Base-by-base conservation (phyloP, 257 asterid species). In the Echium plantagineum region DNA sequence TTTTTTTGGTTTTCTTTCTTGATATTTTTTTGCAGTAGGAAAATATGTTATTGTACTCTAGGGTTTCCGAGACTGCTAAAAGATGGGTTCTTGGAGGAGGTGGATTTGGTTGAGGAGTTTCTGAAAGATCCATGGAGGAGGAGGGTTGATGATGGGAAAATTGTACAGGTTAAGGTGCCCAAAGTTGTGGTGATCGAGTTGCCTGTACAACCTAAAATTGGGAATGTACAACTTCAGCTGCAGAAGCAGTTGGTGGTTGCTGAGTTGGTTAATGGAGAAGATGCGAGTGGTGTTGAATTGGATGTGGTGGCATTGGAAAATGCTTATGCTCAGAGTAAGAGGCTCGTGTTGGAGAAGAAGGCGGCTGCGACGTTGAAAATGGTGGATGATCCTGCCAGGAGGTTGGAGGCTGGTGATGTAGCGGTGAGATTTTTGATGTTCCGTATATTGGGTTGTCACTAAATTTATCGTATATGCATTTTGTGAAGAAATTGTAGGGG, bases 161-260 rank as follows among this genome's bases (percentile, higher is more conserved):
- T 91, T 58, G 69, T 89, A 46, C 97, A 89, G 80, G 96, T 93
- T 30, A 75, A 70, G 80, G 99, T 89, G 60, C 99, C 99, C 10
- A 93, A 84, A 58, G 85, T 88, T 22, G 77, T 69, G 49, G 85
- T 75, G 52, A 66, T 80, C 57, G 75, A 79, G 1, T 66, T 78
- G 0, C 75, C 78, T 24, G 59, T 61, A 9, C n/a, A 15, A 5
- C 5, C 20, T 5, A 5, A 26, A 35, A 2, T 17, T 53, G 21
- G 5, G 21, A 10, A 6, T 53, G 9, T 9, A 20, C 57, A 53
- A 53, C 26, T 10, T 20, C 57, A 53, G 57, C 57, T 16, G 57
- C 57, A 53, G 26, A 18, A 53, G 22, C 60, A 22, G 12, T 56
- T 24, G 12, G 22, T 21, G 10, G 56, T n/a, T 9, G 56, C 56